Base-by-base conservation (phyloP, 495 filamentous ascomycete species). In the Gamarada debralockiae region DNA sequence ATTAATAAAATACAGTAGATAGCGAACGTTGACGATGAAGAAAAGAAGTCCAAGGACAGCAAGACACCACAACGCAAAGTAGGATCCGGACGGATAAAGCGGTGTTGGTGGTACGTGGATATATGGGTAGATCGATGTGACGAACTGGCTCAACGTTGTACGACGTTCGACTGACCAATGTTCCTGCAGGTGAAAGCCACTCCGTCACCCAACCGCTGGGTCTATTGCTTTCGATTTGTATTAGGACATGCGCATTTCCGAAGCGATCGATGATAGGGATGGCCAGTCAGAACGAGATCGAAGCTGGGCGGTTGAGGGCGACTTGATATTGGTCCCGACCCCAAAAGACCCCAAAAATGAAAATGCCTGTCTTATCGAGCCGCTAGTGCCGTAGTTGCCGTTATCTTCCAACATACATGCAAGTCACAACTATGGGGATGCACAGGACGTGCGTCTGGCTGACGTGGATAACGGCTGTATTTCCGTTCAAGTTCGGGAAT, bases 201-300 rank as follows among this genome's bases (percentile, higher is more conserved):
- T 46, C 43, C 17, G 50, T 63, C 56, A 63, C 60, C 48, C 60
- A 63, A 57, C 60, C 60, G 60, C 60, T 57, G 56, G 44, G 38
- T 44, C 40, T 55, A 57, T 53, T 59, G 53, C 44, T 48, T 48
- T 38, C 20, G 44, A 37, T 48, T 22, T 9, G 25, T 48, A 47
- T 36, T 15, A 29, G 46, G 56, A 57, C 25, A 45, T 52, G 13
- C 23, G 36, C 55, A 56, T 14, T 22, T 7, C 31, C 41, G 50
- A 46, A 24, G 20, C 31, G 46, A 52, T 48, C 42, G 33, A 18
- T n/a, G 44, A 51, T 42, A 12, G 15, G 22, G 45, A 10, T 15
- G 49, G 45, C 56, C 49, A 58, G 50, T 53, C 23, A 58, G 48
- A 47, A 29, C 40, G 39, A 48, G 12, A 48, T 22, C 25, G 31